phyloP scores from a whole-genome alignment of 768 basidiomycete species.

The Rickenella mellea region DNA sequence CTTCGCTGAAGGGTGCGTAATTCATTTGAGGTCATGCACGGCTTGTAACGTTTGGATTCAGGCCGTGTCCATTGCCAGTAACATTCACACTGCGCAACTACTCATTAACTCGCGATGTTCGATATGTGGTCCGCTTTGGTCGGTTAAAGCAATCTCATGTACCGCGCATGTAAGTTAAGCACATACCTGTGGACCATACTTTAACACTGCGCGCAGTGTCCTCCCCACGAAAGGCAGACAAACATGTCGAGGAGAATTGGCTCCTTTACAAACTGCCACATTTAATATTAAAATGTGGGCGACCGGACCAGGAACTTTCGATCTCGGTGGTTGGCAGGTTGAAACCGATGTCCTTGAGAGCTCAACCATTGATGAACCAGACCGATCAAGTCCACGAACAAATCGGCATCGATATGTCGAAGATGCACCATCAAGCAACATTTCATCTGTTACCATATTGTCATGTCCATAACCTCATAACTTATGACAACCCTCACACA shows the following conservation, averaged over 20 bases:
- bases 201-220: too few relatives aligned
- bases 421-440: constrained; percentile 19
- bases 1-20: constrained; percentile 60
- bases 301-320: constrained; percentile 53
- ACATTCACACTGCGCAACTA: constrained; percentile 58
- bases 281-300: constrained; percentile 51
- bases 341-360: constrained; percentile 53
- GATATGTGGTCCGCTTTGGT: constrained; percentile 36
- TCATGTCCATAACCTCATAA: too few relatives aligned
- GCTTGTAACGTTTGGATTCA: constrained; percentile 17
- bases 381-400: constrained; percentile 4
- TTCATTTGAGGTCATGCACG: neutral
- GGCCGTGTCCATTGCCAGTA: constrained; percentile 45
- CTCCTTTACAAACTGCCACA: constrained; percentile 33
- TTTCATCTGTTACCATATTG: constrained; percentile 27
- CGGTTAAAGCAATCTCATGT: too few relatives aligned
- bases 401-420: constrained; percentile 32
- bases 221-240: too few relatives aligned
- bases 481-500: too few relatives aligned
- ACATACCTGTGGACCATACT: too few relatives aligned
- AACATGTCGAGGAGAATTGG: constrained; percentile 49
- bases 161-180: too few relatives aligned
- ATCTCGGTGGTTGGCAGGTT: constrained; percentile 57
- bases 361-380: constrained; percentile 23
- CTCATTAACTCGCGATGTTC: constrained; percentile 53